Evolutionary conservation across 768 basidiomycete species (phyloP).

Genomic region (Crucibulum laeve): DNA sequence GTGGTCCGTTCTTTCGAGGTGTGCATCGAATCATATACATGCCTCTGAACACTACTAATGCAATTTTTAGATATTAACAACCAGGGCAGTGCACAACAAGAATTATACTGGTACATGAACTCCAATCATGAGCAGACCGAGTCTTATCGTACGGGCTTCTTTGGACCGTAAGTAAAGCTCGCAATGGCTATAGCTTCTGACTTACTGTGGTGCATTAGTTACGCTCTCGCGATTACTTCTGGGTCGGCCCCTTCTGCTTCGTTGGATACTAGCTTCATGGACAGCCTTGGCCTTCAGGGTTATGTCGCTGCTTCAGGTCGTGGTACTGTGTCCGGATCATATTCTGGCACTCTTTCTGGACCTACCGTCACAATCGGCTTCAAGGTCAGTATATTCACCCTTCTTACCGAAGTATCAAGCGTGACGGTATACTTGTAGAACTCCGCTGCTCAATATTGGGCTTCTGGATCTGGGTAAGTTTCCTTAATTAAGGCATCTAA

Average conservation of each 20-base stretch:
- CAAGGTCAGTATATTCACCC: slow-evolving; percentile 20
- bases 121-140: slow-evolving; percentile 43
- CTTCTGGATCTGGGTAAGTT: slow-evolving; percentile 30
- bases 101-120: slow-evolving; percentile 48
- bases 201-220: slow-evolving; percentile 16
- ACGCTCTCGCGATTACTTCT: slow-evolving; percentile 38
- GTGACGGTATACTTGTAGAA: slow-evolving; percentile 21
- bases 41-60: neutral
- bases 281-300: slow-evolving; percentile 35
- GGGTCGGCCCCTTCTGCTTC: slow-evolving; percentile 37
- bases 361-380: slow-evolving; percentile 36
- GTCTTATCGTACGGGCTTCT: slow-evolving; percentile 39
- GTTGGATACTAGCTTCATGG: slow-evolving; percentile 40
- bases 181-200: no score
- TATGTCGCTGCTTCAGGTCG: slow-evolving; percentile 39
- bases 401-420: neutral
- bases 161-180: slow-evolving; percentile 33
- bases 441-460: slow-evolving; percentile 44
- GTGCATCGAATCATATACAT: slow-evolving; percentile 1
- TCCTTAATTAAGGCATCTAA: neutral
- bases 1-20: slow-evolving; percentile 48
- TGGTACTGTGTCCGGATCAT: slow-evolving; percentile 38
- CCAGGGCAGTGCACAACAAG: slow-evolving; percentile 41
- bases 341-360: slow-evolving; percentile 37
- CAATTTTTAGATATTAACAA: slow-evolving; percentile 36